A percentile compares a stretch with the other conserved stretches of the same genome.
Evolutionary conservation across 2,329 filamentous ascomycete species (phyloP).

Genomic region (Ascochyta pisi): DNA sequence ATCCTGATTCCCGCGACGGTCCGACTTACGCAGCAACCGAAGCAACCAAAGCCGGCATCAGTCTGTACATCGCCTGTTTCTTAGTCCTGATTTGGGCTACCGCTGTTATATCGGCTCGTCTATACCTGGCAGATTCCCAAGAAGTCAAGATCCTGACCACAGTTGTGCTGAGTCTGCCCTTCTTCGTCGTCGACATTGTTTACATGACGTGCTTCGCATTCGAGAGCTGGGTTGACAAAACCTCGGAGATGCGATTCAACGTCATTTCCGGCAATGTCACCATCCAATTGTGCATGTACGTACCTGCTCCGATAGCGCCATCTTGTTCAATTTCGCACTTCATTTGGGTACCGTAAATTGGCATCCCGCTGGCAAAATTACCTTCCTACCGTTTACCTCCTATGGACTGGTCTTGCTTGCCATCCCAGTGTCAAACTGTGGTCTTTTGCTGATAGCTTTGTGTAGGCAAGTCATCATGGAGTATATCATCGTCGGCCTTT

Average conservation of each 20-base stretch:
- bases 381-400: background rate
- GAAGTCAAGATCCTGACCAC: slow-evolving; percentile 47
- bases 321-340: background rate
- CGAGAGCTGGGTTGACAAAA: slow-evolving; percentile 29
- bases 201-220: slow-evolving; percentile 50
- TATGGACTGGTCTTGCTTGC: background rate
- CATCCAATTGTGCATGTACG: slow-evolving; percentile 46
- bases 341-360: background rate
- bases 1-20: slow-evolving; percentile 41
- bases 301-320: slow-evolving; percentile 12
- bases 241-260: slow-evolving; percentile 38
- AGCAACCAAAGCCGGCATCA: slow-evolving; percentile 44
- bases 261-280: slow-evolving; percentile 46
- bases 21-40: slow-evolving; percentile 44
- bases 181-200: slow-evolving; percentile 46
- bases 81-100: slow-evolving; percentile 45
- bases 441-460: background rate
- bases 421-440: background rate
- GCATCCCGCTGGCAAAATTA: background rate
- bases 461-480: slow-evolving; percentile 47
- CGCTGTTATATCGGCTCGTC: slow-evolving; percentile 43
- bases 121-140: slow-evolving; percentile 41
- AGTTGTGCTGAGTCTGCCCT: slow-evolving; percentile 44
- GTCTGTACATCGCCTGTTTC: slow-evolving; percentile 45
- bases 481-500: slow-evolving; percentile 43